Evolutionary conservation across 495 filamentous ascomycete species (phyloP), one percentile per base, ranked within the genome.

Genomic region (Rusavskia elegans): DNA sequence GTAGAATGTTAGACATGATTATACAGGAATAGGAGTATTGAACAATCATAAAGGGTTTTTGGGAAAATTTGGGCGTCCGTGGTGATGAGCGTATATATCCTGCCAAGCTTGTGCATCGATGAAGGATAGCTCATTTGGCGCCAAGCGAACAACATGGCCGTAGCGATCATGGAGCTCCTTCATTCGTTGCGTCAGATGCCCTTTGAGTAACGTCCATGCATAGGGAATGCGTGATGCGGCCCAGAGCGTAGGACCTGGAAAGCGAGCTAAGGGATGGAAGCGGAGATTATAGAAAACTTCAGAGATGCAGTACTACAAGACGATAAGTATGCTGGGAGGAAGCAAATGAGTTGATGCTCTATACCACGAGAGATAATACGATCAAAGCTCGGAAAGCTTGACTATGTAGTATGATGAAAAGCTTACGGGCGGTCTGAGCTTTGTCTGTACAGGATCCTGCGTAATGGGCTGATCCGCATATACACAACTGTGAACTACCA

Each of bases 21-120:
- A 35, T 35, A 0, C 32, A 14, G 13, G 13, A 14, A 35, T 10
- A 10, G 32, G 32, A 35, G 13, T 2, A 35, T 35, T 11, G 32
- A 7, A 35, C 32, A 14, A 11, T 29, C 66, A 52, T 11, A 59
- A 51, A 3, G 66, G 60, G 40, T 78, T 68, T 39, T 65, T 68
- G 49, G 58, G 35, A 27, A 66, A 66, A 13, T 59, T 55, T 4
- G 45, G 57, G 17, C 61, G 58, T 0, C 64, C 71, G 41, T 61
- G 57, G 16, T 64, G 66, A 50, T 76, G 73, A 14, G 71, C 72
- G 61, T 79, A 78, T 39, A 81, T 78, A 29, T 81, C 77, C 38
- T 68, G 71, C 76, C 76, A 81, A 2, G 77, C 78, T 48, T 68
- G 56, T 0, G 74, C 61, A 17, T 66, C 60, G 23, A 58, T 68